Evolutionary conservation across 208 protist species (phyloP), one percentile per base, ranked within the genome.

Genomic region (Tetramitus jugosus): DNA sequence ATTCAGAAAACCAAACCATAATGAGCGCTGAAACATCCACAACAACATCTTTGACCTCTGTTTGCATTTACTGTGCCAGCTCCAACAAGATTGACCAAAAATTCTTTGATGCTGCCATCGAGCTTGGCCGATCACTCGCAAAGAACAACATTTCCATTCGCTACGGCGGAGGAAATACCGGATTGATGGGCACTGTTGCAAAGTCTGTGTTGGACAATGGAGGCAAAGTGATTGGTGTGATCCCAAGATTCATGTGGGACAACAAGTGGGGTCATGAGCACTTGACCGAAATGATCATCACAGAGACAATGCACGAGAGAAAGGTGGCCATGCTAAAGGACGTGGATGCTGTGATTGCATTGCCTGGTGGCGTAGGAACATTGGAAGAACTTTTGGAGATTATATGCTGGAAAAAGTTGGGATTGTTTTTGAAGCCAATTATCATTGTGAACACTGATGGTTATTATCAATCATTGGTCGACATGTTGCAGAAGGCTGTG

Each of bases 321-420:
- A 83, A 83, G 40, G 14, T 77, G 0, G 53, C 23, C 3, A 52
- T 83, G 33, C 20, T 76, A 1, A 65, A 74, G 23, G 23, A 33
- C 13, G 17, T 26, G 0, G 80, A 83, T 56, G 80, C 80, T 14
- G 71, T 17, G 35, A 68, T 83, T 39, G 76, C 80, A 14, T 71
- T 83, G 37, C 80, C 80, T 26, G 80, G 80, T 8, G 80, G 80
- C 23, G 46, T 83, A 40, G 80, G 80, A 7, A 83, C 80, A 6
- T 65, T 82, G 31, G 80, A 84, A 42, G 80, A 83, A 84, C 31
- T 84, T 33, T 39, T 84, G 4, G 80, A 83, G 29, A n/a, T 53
- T 4, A 74, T 74, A 4, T 39, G n/a, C 26, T 83, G 80, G 80
- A 65, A 68, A 6, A 79, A 83, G 40, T 37, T 83, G 10, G 80